phyloP scores from a whole-genome alignment of 352 stramenopile genomes.

The Globisporangium cylindrosporum region DNA sequence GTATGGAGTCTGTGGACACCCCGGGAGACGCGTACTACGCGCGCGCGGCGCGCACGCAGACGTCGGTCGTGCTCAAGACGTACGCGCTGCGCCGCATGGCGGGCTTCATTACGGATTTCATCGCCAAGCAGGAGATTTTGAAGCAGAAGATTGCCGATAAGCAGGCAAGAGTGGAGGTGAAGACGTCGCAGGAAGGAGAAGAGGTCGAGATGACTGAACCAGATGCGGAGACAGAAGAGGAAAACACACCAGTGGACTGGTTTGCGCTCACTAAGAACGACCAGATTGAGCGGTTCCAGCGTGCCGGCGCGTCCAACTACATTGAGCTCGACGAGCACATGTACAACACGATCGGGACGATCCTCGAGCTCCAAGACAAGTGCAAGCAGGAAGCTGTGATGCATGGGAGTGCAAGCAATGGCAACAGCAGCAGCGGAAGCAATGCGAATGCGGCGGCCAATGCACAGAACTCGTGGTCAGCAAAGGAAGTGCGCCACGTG shows the following conservation, averaged over 20 bases:
- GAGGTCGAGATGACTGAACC: neutral
- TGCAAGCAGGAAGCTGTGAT: slow-evolving; percentile 11
- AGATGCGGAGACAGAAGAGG: neutral
- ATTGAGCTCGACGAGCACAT: slow-evolving; percentile 19
- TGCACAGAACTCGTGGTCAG: neutral
- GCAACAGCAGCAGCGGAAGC: neutral
- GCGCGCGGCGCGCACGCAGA: slow-evolving; percentile 10
- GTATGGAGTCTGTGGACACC: slow-evolving; percentile 11
- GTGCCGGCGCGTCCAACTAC: slow-evolving; percentile 9
- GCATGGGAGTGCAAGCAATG: neutral
- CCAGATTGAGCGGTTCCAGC: slow-evolving; percentile 19
- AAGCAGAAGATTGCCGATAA: neutral
- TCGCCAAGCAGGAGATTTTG: slow-evolving; percentile 1
- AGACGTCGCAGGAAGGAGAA: neutral
- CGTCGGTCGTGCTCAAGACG: slow-evolving; percentile 13
- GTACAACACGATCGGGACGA: slow-evolving; percentile 14
- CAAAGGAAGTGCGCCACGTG: slow-evolving; percentile 8
- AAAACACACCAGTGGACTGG: slow-evolving; percentile 11
- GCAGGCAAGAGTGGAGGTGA: neutral
- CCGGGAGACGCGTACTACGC: neutral
- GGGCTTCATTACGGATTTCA: slow-evolving; percentile 10
- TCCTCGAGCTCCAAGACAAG: slow-evolving; percentile 16
- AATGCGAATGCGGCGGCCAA: neutral
- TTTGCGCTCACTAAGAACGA: slow-evolving; percentile 10
- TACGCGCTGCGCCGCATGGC: slow-evolving; percentile 19